These are phyloP conservation scores for Arabidopsis lyrata DNA, from an alignment of 441 rosid genomes.

Conservation along the genomic window DNA sequence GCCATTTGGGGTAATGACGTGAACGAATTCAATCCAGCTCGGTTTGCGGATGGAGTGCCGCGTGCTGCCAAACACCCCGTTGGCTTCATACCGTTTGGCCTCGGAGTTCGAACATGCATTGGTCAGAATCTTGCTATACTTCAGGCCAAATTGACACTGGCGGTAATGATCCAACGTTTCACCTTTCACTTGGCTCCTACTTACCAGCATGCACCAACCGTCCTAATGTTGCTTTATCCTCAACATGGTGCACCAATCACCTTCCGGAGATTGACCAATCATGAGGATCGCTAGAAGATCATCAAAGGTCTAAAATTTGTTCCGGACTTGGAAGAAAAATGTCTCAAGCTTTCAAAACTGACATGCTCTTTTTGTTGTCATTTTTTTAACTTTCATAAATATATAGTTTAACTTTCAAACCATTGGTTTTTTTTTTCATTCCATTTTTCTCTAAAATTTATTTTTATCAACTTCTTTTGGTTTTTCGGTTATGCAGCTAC, in stretches of 20 bases:
- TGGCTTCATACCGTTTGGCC: conserved; percentile 90
- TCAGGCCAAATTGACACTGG: conserved; percentile 81
- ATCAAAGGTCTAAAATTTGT: conserved; percentile 23
- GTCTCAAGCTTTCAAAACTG: conserved; percentile 38
- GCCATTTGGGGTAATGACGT: conserved; percentile 87
- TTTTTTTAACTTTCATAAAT: conserved; percentile 43
- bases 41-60: conserved; percentile 77
- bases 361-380: conserved; percentile 32
- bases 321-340: conserved; percentile 10
- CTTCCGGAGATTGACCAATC: conserved; percentile 50
- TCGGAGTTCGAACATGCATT: conserved; percentile 82
- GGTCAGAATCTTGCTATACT: conserved; percentile 91
- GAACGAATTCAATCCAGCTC: conserved; percentile 84
- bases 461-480: conserved; percentile 5
- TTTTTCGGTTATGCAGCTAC: conserved; percentile 20
- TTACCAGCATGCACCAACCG: conserved; percentile 94
- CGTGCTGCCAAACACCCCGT: conserved; percentile 74
- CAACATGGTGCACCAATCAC: conserved; percentile 94
- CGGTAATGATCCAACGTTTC: conserved; percentile 78
- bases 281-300: conserved; percentile 18
- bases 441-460: conserved; percentile 13
- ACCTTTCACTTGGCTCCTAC: conserved; percentile 74
- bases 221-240: conserved; percentile 88
- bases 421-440: neutral
- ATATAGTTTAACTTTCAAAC: conserved; percentile 44